Conservation (phyloP, 441 rosid species). For the Breynia disticha region DNA sequence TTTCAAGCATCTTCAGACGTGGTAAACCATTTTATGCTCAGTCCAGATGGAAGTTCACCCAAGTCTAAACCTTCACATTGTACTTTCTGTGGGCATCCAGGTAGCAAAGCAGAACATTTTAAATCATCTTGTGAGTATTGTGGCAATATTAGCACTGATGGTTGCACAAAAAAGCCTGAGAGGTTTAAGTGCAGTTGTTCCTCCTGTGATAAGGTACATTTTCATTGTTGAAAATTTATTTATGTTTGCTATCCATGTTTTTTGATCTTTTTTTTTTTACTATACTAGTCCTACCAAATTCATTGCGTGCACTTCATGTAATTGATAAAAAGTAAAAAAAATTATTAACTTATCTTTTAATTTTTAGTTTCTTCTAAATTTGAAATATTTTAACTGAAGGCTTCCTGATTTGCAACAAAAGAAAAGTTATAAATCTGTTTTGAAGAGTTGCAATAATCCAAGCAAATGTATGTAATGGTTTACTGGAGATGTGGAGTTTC, state of each 20-base stretch:
- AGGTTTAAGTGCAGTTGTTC: constrained; percentile 63
- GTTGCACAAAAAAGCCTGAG: constrained; percentile 49
- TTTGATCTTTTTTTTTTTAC: not conserved
- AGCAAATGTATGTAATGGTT: no score
- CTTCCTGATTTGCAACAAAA: no score
- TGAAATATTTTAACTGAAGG: no score
- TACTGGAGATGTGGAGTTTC: not conserved
- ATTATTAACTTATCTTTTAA: no score
- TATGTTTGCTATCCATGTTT: not conserved
- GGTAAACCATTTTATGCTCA: constrained; percentile 18
- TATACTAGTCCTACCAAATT: no score
- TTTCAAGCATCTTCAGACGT: constrained; percentile 23
- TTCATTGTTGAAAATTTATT: not conserved
- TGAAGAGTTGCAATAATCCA: no score
- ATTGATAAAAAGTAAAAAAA: no score
- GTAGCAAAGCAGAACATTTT: constrained; percentile 55
- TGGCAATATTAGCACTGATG: constrained; percentile 20
- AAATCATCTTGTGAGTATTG: constrained; percentile 60
- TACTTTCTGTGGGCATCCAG: constrained; percentile 85
- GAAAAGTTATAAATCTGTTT: no score
- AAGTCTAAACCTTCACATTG: constrained; percentile 55
- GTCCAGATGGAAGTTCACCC: constrained; percentile 25
- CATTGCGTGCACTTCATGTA: no score
- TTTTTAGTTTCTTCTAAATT: no score
- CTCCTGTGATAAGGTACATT: constrained; percentile 42